Evolutionary conservation across 2,329 filamentous ascomycete species (phyloP), one percentile per base, ranked within the genome.

Genomic region (Colletotrichum nymphaeae): DNA sequence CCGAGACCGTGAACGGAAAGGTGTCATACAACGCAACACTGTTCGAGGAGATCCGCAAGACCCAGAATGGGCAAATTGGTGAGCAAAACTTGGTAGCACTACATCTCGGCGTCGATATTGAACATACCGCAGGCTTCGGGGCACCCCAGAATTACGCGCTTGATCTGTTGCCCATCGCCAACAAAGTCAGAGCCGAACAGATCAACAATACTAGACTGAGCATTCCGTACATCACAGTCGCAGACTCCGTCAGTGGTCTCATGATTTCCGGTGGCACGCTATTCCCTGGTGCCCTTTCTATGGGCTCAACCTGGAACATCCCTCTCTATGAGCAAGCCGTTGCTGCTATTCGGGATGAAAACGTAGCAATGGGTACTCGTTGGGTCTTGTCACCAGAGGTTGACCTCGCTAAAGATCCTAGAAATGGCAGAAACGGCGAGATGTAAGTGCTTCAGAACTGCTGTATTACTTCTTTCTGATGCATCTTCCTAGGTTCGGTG

Each of bases 331-430:
- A 78, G 57, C 67, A 79, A 49, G 77, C 74, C 2, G 72, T 79
- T 3, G 72, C 68, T 3, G 79, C 77, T 0, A 80, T 80, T 11
- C 77, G 80, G 3, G 80, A 81, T 3, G 80, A 82, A 69, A 80
- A 80, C 30, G 59, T 78, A 8, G 78, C 80, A 2, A 67, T 81
- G 7, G 80, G 81, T 0, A 77, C 79, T 35, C 78, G 76, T 35
- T 82, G 81, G 81, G 79, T 82, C 9, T 75, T 82, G 2, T 80
- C 78, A 0, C 80, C 81, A 7, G 79, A 80, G 37, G 72, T 83
- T 5, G 81, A 82, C 67, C 66, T 82, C 8, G 78, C 77, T 6
- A 79, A 77, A 67, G 80, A 83, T 24, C 81, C 80, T 19, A 71
- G 80, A 24, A 78, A 81, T 63, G 68, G 68, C 8, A 55, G 68